These are phyloP conservation scores for Gleditsia sinensis DNA, from an alignment of 306 rosid genomes.

Conservation along the genomic window DNA sequence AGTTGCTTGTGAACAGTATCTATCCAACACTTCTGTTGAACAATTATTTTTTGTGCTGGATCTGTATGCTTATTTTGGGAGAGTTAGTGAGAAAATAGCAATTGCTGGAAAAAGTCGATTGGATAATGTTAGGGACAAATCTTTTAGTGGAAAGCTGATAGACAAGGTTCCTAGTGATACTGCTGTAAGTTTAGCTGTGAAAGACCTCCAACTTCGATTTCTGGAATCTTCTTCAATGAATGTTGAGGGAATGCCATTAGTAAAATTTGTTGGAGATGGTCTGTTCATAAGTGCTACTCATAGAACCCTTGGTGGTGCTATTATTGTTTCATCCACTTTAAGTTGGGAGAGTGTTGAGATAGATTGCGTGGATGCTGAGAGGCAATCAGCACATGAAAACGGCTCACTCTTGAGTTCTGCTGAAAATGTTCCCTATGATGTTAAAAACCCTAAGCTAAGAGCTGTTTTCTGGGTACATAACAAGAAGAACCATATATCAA, in stretches of 20 bases:
- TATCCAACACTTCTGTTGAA: constrained; percentile 87
- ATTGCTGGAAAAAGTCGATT: constrained; percentile 58
- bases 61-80: constrained; percentile 82
- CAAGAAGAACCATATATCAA: constrained; percentile 43
- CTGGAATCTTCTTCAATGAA: constrained; percentile 74
- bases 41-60: constrained; percentile 88
- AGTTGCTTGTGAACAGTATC: constrained; percentile 74
- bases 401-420: constrained; percentile 44
- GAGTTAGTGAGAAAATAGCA: constrained; percentile 75
- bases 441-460: constrained; percentile 71
- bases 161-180: constrained; percentile 94
- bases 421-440: constrained; percentile 56
- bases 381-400: constrained; percentile 50
- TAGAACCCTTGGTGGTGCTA: constrained; percentile 92
- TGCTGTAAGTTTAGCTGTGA: constrained; percentile 72
- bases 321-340: constrained; percentile 78
- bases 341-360: constrained; percentile 78
- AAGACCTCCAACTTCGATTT: constrained; percentile 77
- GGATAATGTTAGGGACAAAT: constrained; percentile 41
- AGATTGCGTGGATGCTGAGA: constrained; percentile 79
- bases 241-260: constrained; percentile 81
- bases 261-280: constrained; percentile 77
- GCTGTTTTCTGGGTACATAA: constrained; percentile 88
- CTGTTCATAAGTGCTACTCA: constrained; percentile 72
- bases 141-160: constrained; percentile 59